These are phyloP conservation scores for Pisolithus sp. DNA, from an alignment of 768 basidiomycete genomes.

Conservation along the genomic window DNA sequence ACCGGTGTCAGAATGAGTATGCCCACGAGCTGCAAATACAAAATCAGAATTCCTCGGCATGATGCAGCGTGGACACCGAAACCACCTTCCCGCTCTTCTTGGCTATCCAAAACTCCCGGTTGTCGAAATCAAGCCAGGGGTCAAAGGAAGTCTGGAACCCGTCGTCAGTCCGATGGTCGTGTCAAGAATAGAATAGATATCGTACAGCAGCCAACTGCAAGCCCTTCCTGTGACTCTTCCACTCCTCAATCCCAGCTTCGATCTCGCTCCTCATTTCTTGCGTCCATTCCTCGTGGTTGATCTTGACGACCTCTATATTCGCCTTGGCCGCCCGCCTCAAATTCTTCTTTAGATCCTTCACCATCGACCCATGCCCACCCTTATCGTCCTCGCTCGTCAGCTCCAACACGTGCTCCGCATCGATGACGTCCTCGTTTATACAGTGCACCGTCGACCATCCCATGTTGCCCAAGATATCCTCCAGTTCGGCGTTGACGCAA, in stretches of 20 bases:
- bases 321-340: slow-evolving; percentile 51
- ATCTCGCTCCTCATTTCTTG: slow-evolving; percentile 40
- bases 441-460: slow-evolving; percentile 57
- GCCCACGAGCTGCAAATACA: slow-evolving; percentile 32
- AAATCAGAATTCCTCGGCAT: background rate
- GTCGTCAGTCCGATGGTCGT: background rate
- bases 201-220: slow-evolving; percentile 49
- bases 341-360: slow-evolving; percentile 60
- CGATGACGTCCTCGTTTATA: slow-evolving; percentile 55
- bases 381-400: slow-evolving; percentile 31
- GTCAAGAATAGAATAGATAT: background rate
- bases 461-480: slow-evolving; percentile 45
- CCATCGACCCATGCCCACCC: slow-evolving; percentile 32
- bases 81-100: slow-evolving; percentile 21
- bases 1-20: slow-evolving; percentile 47
- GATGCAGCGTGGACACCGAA: background rate
- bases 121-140: slow-evolving; percentile 50
- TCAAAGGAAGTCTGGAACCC: slow-evolving; percentile 34
- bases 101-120: slow-evolving; percentile 55
- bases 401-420: slow-evolving; percentile 41
- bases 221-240: slow-evolving; percentile 48
- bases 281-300: slow-evolving; percentile 34
- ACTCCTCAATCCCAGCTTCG: slow-evolving; percentile 48
- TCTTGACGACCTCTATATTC: slow-evolving; percentile 43
- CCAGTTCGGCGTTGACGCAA: slow-evolving; percentile 48